Percentiles rank a stretch among this genome's conserved stretches.
Conservation (phyloP, 176 grass and related monocot genomes). For the Paspalum vaginatum region DNA sequence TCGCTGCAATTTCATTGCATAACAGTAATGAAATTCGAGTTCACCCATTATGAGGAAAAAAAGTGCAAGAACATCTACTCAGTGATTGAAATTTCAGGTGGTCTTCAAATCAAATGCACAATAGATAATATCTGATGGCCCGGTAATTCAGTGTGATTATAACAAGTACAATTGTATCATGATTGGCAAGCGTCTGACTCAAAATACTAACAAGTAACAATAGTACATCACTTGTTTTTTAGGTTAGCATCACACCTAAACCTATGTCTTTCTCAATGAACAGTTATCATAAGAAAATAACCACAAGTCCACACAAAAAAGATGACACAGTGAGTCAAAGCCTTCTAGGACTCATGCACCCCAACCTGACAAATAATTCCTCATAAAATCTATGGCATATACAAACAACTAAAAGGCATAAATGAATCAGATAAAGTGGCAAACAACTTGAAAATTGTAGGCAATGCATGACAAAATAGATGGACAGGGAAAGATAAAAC, state of each 20-base stretch:
- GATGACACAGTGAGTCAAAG: not conserved
- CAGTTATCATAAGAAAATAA: not conserved
- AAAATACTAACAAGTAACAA: not conserved
- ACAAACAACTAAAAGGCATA: not conserved
- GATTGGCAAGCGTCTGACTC: not conserved
- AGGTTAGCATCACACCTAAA: not conserved
- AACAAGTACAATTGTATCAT: not conserved
- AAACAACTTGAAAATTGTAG: conserved; percentile 3
- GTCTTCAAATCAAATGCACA: not conserved
- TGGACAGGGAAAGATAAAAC: not conserved
- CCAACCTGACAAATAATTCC: not conserved
- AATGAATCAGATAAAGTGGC: not conserved
- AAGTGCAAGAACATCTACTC: not conserved
- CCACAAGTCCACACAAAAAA: not conserved
- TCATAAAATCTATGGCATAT: not conserved
- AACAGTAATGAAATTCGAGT: no score
- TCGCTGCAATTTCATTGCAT: no score
- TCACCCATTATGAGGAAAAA: not conserved
- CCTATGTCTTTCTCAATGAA: not conserved
- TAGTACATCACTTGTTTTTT: conserved; percentile 7
- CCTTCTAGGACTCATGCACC: not conserved
- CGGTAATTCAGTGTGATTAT: not conserved
- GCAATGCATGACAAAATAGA: not conserved
- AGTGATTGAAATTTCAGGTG: not conserved
- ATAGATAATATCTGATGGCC: not conserved